Conservation (phyloP, 805 yeast genomes). For the Saccharomyces mikatae region DNA sequence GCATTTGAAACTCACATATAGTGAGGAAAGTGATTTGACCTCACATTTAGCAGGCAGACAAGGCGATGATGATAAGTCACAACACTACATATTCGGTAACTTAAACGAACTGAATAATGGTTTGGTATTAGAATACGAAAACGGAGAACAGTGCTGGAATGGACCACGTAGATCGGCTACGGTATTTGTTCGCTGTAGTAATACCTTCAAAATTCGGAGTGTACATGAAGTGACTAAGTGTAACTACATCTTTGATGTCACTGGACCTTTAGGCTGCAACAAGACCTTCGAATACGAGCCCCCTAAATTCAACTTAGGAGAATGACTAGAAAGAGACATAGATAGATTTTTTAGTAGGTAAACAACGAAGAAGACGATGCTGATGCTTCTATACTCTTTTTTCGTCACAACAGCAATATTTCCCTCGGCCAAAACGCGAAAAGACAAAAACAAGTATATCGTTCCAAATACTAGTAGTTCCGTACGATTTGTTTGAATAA, state of each 20-base stretch:
- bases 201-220: constrained; percentile 33
- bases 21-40: constrained; percentile 17
- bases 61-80: constrained; percentile 8
- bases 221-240: constrained; percentile 90
- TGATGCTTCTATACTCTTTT: background rate
- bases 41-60: constrained; percentile 21
- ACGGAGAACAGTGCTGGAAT: constrained; percentile 87
- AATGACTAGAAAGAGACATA: background rate
- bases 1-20: constrained; percentile 17
- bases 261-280: constrained; percentile 37
- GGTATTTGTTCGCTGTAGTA: constrained; percentile 62
- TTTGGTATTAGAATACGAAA: constrained; percentile 35
- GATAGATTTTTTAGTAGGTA: background rate
- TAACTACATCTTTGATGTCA: constrained; percentile 50
- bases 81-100: constrained; percentile 23
- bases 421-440: background rate
- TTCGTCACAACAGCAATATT: background rate
- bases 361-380: background rate
- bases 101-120: constrained; percentile 29
- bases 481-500: background rate
- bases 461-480: background rate
- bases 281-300: constrained; percentile 8
- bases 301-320: constrained; percentile 1
- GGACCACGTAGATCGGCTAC: constrained; percentile 76
- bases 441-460: background rate